phyloP scores from a whole-genome alignment of 805 yeast genomes.

The Barnettozyma siamensis region DNA sequence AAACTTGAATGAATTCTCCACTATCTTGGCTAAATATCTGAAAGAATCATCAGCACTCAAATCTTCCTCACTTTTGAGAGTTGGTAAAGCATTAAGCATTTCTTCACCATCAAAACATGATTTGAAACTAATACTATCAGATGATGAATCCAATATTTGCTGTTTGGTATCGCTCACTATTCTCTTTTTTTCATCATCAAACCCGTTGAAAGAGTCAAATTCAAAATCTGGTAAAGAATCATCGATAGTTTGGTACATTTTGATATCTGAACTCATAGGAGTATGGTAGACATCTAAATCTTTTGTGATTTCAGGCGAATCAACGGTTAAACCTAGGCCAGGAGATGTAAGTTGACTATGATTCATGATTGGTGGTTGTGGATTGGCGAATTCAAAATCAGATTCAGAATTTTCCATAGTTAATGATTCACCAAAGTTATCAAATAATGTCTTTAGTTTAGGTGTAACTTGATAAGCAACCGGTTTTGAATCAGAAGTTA shows the following conservation, averaged over 20 bases:
- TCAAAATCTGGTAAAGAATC: constrained; percentile 1
- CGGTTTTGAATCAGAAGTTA: neutral
- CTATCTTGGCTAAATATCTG: constrained; percentile 36
- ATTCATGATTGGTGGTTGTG: no score
- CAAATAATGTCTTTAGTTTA: constrained; percentile 1
- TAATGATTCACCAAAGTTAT: constrained; percentile 11
- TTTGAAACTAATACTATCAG: constrained; percentile 17
- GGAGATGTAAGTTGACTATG: no score
- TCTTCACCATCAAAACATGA: constrained; percentile 17
- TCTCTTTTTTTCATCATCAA: neutral
- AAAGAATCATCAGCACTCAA: constrained; percentile 33
- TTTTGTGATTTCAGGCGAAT: constrained; percentile 9
- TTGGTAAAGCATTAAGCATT: neutral
- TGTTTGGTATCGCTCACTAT: neutral
- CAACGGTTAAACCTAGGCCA: no score
- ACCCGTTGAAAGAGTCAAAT: constrained; percentile 4
- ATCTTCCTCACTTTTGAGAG: neutral
- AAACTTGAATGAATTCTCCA: constrained; percentile 22
- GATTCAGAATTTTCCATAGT: no score
- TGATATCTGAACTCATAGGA: constrained; percentile 18
- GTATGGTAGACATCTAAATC: constrained; percentile 20
- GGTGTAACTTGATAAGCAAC: neutral
- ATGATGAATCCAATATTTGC: neutral
- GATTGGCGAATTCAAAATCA: neutral
- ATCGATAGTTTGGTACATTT: constrained; percentile 6